Base-by-base conservation (phyloP, 768 basidiomycete species). In the Zangia roseola region DNA sequence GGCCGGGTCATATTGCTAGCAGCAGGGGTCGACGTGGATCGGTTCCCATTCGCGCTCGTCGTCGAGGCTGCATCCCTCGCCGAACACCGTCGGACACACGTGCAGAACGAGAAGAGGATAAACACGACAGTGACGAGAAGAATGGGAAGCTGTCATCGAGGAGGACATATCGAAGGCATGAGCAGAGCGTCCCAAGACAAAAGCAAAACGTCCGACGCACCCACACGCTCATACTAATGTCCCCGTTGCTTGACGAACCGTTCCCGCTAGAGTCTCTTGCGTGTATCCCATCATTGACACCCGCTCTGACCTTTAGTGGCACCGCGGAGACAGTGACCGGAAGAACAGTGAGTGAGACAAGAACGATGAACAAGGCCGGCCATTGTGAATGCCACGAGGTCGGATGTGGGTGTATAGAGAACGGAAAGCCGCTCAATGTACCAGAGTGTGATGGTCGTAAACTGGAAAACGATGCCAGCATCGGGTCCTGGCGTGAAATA, bases 81-180 rank as follows among this genome's bases (percentile, higher is more conserved):
- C 2, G 56, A 37, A 10, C 44, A 49, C 31, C 67, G 59, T 50
- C 60, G 67, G 8, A 55, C 3, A 7, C 67, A 68, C 1, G 38
- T 49, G 30, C 59, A 40, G 17, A 66, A 16, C 16, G 57, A 57
- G 31, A 66, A 42, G 26, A 62, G 24, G 10, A 45, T 35, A 8
- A 68, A 59, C 2, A 61, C 45, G 0, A 64, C 12, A 10, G 59
- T 49, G 30, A 68, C 28, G 23, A 55, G 46, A n/a, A 68, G 47
- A n/a, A 67, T 56, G 5, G 65, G 65, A 43, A 67, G 53, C 65
- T 67, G 38, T 33, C n/a, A 31, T 13, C 25, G 7, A 10, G 26
- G 25, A 10, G 3, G 14, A 30, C 30, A 4, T 10, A 37, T 9
- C 20, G 13, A 31, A 14, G 24, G 21, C 26, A 16, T 54, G 39